Percentiles rank a stretch among this genome's conserved stretches.
phyloP scores from a whole-genome alignment of 2,329 filamentous ascomycete genomes.

The Pyrenophora tritici-repentis region DNA sequence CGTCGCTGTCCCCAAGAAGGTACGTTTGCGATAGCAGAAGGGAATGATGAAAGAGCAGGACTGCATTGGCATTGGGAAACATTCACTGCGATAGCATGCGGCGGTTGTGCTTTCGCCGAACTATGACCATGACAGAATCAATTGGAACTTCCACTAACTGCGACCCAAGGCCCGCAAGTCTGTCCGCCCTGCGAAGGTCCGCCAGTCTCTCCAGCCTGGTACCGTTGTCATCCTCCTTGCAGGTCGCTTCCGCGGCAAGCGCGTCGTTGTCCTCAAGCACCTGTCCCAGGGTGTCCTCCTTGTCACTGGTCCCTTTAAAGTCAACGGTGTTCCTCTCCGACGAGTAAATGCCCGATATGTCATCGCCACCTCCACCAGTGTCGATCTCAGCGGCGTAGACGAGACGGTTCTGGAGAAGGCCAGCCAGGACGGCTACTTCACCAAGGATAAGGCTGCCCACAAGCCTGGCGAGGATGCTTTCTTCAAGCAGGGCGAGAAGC shows the following conservation, averaged over 20 bases:
- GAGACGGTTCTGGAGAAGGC: conserved; percentile 75
- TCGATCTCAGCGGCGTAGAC: conserved; percentile 85
- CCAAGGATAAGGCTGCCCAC: conserved; percentile 90
- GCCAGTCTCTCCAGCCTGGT: conserved; percentile 88
- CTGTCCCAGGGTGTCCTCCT: conserved; percentile 97
- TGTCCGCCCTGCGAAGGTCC: conserved; percentile 83
- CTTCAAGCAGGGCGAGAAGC: conserved; percentile 99
- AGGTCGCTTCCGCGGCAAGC: conserved; percentile 99
- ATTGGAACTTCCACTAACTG: conserved; percentile 34
- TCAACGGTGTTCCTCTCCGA: conserved; percentile 98
- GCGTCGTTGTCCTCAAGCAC: conserved; percentile 97
- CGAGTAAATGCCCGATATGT: conserved; percentile 91
- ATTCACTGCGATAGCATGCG: conserved; percentile 8
- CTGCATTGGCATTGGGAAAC: conserved; percentile 4
- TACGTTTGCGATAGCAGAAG: conserved; percentile 61
- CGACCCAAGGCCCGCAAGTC: conserved; percentile 84
- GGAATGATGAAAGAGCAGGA: conserved; percentile 22
- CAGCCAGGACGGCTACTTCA: conserved; percentile 84
- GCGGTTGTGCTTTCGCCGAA: conserved; percentile 7
- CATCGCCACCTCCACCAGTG: conserved; percentile 85
- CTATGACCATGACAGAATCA: conserved; percentile 1
- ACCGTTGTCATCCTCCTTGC: conserved; percentile 98
- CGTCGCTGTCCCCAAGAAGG: conserved; percentile 87
- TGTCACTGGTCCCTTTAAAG: conserved; percentile 99
- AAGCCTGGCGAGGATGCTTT: conserved; percentile 98